Conservation (phyloP, 768 basidiomycete genomes). For the Suillus weaverae region DNA sequence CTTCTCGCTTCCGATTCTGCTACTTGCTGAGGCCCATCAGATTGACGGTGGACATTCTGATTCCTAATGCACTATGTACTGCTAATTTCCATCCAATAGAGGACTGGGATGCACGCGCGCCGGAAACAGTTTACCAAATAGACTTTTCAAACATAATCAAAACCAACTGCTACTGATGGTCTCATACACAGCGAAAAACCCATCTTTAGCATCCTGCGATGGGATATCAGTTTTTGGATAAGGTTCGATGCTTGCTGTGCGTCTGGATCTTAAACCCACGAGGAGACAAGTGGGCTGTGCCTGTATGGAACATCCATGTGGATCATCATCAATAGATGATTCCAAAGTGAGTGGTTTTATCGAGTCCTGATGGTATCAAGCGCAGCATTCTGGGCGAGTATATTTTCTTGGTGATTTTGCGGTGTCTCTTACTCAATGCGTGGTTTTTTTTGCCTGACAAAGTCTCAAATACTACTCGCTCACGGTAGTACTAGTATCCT, state of each 20-base stretch:
- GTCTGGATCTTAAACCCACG: background rate
- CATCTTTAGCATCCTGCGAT: background rate
- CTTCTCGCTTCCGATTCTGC: background rate
- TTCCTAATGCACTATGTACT: background rate
- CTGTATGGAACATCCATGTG: background rate
- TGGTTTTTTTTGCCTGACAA: background rate
- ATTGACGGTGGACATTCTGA: background rate
- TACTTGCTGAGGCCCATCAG: background rate
- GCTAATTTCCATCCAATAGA: background rate
- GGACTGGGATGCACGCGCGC: background rate
- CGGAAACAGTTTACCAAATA: background rate
- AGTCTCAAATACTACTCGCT: background rate
- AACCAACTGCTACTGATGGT: background rate
- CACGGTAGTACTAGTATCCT: background rate
- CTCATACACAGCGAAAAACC: background rate
- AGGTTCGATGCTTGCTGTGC: background rate
- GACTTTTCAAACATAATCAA: background rate
- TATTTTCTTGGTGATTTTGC: background rate
- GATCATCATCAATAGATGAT: background rate
- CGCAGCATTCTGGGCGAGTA: background rate
- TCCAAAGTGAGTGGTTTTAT: background rate
- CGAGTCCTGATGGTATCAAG: background rate
- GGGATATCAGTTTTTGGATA: background rate
- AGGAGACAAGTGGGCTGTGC: background rate
- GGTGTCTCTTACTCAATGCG: background rate